Percentiles rank a stretch among this genome's conserved stretches.
These are phyloP conservation scores for Cryphonectria carpinicola DNA, from an alignment of 2,329 filamentous ascomycete genomes.

Conservation along the genomic window DNA sequence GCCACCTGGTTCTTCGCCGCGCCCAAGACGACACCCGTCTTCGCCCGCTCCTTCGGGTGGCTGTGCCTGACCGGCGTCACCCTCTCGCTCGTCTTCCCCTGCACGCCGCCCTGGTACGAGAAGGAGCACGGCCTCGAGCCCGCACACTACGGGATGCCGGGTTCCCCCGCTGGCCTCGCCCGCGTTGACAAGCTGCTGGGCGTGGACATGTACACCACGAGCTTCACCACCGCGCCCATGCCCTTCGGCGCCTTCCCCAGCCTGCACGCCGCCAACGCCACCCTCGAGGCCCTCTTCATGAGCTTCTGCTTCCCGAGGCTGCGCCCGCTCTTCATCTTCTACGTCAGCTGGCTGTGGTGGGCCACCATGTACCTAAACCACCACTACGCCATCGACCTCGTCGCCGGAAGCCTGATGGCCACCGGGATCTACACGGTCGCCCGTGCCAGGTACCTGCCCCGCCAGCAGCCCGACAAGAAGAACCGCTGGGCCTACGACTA, in stretches of 20 bases:
- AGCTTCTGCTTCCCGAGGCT: slow-evolving; percentile 87
- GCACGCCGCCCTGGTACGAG: slow-evolving; percentile 97
- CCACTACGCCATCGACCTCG: slow-evolving; percentile 93
- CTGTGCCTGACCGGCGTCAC: slow-evolving; percentile 87
- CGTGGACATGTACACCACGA: slow-evolving; percentile 89
- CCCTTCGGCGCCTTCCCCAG: slow-evolving; percentile 96
- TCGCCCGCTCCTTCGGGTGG: slow-evolving; percentile 87
- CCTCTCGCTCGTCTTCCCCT: slow-evolving; percentile 89
- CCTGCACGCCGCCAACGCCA: slow-evolving; percentile 86
- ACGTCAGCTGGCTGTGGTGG: slow-evolving; percentile 96
- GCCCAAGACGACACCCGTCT: slow-evolving; percentile 82
- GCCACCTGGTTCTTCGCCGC: slow-evolving; percentile 88
- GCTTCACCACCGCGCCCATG: slow-evolving; percentile 85
- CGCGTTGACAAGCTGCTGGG: slow-evolving; percentile 90
- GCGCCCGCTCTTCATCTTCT: slow-evolving; percentile 77
- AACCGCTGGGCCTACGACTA: slow-evolving; percentile 97
- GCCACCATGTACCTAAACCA: slow-evolving; percentile 98
- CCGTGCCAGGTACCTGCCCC: slow-evolving; percentile 79
- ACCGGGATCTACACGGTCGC: slow-evolving; percentile 81
- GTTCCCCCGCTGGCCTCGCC: slow-evolving; percentile 85
- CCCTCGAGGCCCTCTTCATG: slow-evolving; percentile 90
- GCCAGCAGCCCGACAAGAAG: slow-evolving; percentile 80
- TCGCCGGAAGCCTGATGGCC: slow-evolving; percentile 79
- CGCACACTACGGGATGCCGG: slow-evolving; percentile 88
- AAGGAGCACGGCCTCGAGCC: slow-evolving; percentile 88